A percentile compares a stretch with the other conserved stretches of the same genome.
Evolutionary conservation across 331 rosid genomes (phyloP).

Genomic region (Acacia pycnantha): DNA sequence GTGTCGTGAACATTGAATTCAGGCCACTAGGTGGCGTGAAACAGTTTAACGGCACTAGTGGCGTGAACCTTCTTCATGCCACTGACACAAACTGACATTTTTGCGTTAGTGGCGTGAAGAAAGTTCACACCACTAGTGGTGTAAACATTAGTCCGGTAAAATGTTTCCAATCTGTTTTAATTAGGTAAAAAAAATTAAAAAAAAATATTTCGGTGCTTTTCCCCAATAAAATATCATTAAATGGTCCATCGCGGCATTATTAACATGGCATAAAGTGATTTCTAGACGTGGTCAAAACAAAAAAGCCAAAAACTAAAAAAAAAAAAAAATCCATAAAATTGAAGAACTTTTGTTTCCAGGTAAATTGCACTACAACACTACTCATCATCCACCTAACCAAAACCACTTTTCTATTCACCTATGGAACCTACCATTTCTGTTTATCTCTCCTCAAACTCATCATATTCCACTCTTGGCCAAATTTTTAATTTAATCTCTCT

Average conservation of each 20-base stretch:
- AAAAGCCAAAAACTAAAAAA: background rate
- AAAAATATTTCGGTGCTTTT: too few relatives aligned
- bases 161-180: too few relatives aligned
- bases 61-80: too few relatives aligned
- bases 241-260: background rate
- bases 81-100: too few relatives aligned
- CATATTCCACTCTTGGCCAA: background rate
- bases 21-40: too few relatives aligned
- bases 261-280: background rate
- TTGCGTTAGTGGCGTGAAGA: too few relatives aligned
- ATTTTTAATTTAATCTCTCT: background rate
- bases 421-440: background rate
- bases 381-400: background rate
- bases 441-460: background rate
- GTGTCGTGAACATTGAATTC: too few relatives aligned
- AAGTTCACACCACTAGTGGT: too few relatives aligned
- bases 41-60: too few relatives aligned
- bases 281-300: background rate
- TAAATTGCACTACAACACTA: background rate
- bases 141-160: too few relatives aligned
- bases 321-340: background rate
- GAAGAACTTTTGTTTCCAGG: background rate
- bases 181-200: too few relatives aligned
- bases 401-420: background rate
- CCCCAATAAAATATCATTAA: too few relatives aligned